Evolutionary conservation across 768 basidiomycete genomes (phyloP).

Genomic region (Macrocybe gigantea): DNA sequence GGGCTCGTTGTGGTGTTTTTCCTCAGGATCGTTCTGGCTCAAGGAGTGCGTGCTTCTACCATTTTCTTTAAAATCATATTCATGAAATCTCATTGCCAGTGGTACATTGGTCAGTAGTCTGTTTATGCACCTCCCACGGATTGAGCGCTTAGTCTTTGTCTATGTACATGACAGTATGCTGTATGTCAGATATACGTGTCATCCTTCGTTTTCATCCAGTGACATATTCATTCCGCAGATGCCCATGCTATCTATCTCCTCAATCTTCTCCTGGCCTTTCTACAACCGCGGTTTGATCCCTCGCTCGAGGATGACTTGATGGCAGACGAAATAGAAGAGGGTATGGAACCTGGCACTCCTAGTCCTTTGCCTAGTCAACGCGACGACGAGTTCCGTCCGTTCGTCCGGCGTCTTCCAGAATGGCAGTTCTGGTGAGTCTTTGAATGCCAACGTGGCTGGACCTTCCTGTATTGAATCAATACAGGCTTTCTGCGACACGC

Average conservation of each 20-base stretch:
- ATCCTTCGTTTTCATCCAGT: constrained; percentile 4
- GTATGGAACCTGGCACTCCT: constrained; percentile 50
- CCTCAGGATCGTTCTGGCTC: constrained; percentile 78
- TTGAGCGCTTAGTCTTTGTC: constrained; percentile 1
- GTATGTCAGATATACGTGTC: constrained; percentile 35
- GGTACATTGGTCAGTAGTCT: constrained; percentile 79
- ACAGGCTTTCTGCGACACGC: constrained; percentile 86
- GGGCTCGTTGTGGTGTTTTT: constrained; percentile 72
- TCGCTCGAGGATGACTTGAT: constrained; percentile 89
- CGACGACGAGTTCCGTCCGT: constrained; percentile 97
- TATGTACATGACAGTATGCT: constrained; percentile 46
- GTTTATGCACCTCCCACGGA: neutral
- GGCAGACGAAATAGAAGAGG: constrained; percentile 95
- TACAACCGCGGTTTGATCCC: constrained; percentile 97
- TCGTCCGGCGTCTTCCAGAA: constrained; percentile 91
- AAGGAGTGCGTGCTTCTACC: constrained; percentile 64
- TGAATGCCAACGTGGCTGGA: neutral
- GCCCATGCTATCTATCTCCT: constrained; percentile 93
- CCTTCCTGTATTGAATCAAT: constrained; percentile 1
- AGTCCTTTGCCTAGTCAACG: constrained; percentile 57
- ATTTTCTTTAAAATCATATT: neutral
- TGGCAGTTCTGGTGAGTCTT: constrained; percentile 87
- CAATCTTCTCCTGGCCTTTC: constrained; percentile 93
- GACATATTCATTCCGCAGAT: constrained; percentile 35
- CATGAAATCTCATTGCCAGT: constrained; percentile 36